A percentile compares a stretch with the other conserved stretches of the same genome.
Evolutionary conservation across 805 yeast genomes (phyloP).

Genomic region (Zygoascus bituminiphila): DNA sequence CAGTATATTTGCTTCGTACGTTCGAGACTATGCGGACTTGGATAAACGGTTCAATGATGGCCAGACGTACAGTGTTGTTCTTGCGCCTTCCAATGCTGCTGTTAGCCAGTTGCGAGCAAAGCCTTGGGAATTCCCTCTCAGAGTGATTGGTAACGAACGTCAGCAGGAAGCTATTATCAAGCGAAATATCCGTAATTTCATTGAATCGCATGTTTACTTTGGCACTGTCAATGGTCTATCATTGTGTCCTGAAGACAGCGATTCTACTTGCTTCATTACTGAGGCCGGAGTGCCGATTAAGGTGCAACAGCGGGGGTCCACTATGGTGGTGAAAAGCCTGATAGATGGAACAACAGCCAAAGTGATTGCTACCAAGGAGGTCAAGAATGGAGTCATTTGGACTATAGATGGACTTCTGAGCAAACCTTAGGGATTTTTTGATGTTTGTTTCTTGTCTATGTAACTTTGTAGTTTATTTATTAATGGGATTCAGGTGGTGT

Average conservation of each 20-base stretch:
- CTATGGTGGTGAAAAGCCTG: not conserved
- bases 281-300: constrained; percentile 9
- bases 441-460: not conserved
- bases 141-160: constrained; percentile 31
- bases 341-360: constrained; percentile 11
- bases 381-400: constrained; percentile 28
- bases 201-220: constrained; percentile 53
- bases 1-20: constrained; percentile 58
- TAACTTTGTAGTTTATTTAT: not conserved
- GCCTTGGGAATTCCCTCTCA: constrained; percentile 78
- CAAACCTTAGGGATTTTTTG: not conserved
- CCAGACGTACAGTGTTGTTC: constrained; percentile 40
- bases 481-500: not conserved
- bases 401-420: constrained; percentile 17
- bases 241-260: constrained; percentile 1
- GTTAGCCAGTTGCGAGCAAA: constrained; percentile 42
- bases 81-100: constrained; percentile 67
- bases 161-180: constrained; percentile 39
- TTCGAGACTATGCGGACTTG: constrained; percentile 53
- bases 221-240: constrained; percentile 11
- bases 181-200: constrained; percentile 49
- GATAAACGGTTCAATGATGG: constrained; percentile 41
- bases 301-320: constrained; percentile 3
- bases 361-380: constrained; percentile 15
- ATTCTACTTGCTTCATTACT: constrained; percentile 1